Base-by-base conservation (phyloP, 257 asterid species). In the Solanum peruvianum region DNA sequence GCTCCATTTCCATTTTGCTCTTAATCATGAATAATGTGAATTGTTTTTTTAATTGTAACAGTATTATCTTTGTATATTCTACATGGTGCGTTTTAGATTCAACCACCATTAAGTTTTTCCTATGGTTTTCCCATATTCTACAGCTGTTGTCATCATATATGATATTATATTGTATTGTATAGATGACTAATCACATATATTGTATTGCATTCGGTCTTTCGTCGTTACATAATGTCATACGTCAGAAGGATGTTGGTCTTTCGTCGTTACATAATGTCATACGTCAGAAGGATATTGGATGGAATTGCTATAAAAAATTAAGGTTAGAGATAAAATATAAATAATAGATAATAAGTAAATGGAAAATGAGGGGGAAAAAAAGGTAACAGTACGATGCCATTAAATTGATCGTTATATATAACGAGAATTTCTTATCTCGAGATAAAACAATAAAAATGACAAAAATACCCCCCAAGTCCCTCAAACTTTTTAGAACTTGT, bases 1-100 rank as follows among this genome's bases (percentile, higher is more conserved):
- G 84, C 84, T 44, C 84, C 84, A 78, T 44, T 78, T 78, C 9
- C 84, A 78, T 45, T 73, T 78, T 78, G 84, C 39, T 78, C 84
- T 25, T 78, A 78, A 45, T 78, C 27, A 45, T 78, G 66, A 78
- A 78, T 3, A n/a, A 45, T 78, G 42, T 45, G 84, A 78, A 27
- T 9, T 27, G n/a, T 78, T 78, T 27, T 27, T 25, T 42, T 41
- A 42, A 7, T 76, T 78, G 64, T 21, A 78, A 27, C 42, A 78
- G 66, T 45, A 27, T 45, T 16, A 45, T 78, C 84, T 44, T 31
- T 76, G 83, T 5, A 42, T n/a, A 41, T 25, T 31, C 39, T 44
- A 77, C 35, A 25, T 14, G 67, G 67, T 80, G 67, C 67, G 18
- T 27, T 11, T 81, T 49, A 47, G 11, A 45, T 78, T 78, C 84